A percentile compares a stretch with the other conserved stretches of the same genome.
Evolutionary conservation across 2,329 filamentous ascomycete genomes (phyloP).

Genomic region (Xylaria polymorpha): DNA sequence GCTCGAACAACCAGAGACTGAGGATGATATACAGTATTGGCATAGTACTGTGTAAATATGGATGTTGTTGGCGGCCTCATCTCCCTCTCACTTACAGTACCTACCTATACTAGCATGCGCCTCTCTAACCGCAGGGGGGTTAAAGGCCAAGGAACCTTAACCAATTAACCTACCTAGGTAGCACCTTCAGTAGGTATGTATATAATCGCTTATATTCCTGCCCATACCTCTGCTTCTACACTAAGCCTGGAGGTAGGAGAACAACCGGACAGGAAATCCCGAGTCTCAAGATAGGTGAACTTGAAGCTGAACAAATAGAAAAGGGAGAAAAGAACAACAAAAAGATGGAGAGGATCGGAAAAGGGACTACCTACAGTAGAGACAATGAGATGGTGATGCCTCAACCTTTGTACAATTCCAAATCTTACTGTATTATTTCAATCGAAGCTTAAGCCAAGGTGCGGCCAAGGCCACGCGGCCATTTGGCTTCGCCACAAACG

Average conservation of each 20-base stretch:
- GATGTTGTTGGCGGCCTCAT: slow-evolving; percentile 2
- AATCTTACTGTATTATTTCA: background rate
- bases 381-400: background rate
- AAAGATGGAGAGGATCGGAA: background rate
- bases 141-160: background rate
- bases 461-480: slow-evolving; percentile 21
- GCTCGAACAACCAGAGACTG: background rate
- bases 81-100: slow-evolving; percentile 5
- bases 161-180: background rate
- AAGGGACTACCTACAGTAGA: background rate
- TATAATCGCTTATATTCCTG: background rate
- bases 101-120: background rate
- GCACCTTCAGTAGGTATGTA: background rate
- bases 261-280: background rate
- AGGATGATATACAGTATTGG: background rate
- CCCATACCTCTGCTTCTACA: background rate
- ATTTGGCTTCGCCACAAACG: slow-evolving; percentile 21
- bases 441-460: background rate
- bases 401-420: slow-evolving; percentile 15
- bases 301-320: background rate
- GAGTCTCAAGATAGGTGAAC: background rate
- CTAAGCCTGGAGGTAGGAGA: no score
- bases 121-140: background rate
- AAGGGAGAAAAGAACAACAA: background rate
- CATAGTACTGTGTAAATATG: background rate